Percentiles rank a stretch among this genome's conserved stretches.
These are phyloP conservation scores for Passiflora organensis DNA, from an alignment of 345 rosid species.

Conservation along the genomic window DNA sequence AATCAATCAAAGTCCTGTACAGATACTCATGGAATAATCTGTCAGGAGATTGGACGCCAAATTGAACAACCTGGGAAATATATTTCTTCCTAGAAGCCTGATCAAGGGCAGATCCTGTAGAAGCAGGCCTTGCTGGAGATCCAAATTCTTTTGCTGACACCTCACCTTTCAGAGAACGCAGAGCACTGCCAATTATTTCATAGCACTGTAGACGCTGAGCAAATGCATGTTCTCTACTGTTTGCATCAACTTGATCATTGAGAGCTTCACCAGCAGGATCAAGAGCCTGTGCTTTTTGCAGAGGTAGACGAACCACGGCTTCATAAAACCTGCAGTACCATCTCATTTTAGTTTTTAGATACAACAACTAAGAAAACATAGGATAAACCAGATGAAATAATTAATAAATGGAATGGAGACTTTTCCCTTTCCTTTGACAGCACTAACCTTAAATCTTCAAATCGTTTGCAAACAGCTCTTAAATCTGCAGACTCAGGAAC, in stretches of 20 bases:
- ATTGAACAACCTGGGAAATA: conserved; percentile 91
- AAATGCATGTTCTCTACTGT: conserved; percentile 65
- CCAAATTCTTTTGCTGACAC: conserved; percentile 44
- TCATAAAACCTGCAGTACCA: conserved; percentile 78
- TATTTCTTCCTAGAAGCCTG: conserved; percentile 65
- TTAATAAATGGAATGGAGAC: conserved; percentile 4
- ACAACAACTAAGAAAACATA: not conserved
- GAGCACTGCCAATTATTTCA: conserved; percentile 70
- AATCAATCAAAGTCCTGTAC: conserved; percentile 71
- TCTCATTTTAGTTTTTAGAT: conserved; percentile 16
- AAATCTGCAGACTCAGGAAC: conserved; percentile 95
- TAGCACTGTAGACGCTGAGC: conserved; percentile 86
- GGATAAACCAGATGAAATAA: conserved; percentile 5
- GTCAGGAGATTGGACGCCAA: conserved; percentile 89
- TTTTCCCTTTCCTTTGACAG: conserved; percentile 21
- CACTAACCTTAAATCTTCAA: conserved; percentile 85
- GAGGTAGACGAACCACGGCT: conserved; percentile 89
- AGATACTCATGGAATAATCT: conserved; percentile 81
- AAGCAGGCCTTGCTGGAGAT: conserved; percentile 48
- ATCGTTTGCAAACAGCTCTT: conserved; percentile 87
- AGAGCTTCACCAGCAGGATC: conserved; percentile 94
- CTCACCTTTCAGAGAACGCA: conserved; percentile 67
- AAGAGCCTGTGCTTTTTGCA: conserved; percentile 87
- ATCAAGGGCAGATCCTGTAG: conserved; percentile 52
- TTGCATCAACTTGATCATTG: conserved; percentile 80